Base-by-base conservation (phyloP, 1,284 basidiomycete species). In the Naganishia sp. region DNA sequence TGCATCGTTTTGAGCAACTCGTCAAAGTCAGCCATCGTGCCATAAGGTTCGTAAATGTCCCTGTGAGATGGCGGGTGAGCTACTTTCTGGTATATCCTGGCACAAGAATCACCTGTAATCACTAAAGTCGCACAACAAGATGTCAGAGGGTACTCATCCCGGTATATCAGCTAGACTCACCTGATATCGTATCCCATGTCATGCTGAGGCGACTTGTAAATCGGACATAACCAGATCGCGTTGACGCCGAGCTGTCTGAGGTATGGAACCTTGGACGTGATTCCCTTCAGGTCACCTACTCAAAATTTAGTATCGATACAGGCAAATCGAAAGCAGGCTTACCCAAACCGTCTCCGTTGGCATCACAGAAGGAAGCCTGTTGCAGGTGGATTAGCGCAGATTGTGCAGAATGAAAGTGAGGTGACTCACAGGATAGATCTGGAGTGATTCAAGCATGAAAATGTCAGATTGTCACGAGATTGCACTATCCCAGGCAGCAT, bases 211-310 rank as follows among this genome's bases (percentile, higher is more conserved):
- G 70, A 72, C 50, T 72, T 65, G 66, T 74, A 77, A 56, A 75
- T 75, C 1, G 75, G 75, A 18, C 71, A 76, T 6, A 76, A 70
- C 75, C 82, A 83, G 65, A 83, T 74, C 25, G 78, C 76, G 67
- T 82, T 80, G 45, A 81, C 77, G 1, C 82, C 82, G 9, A 83
- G 77, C 18, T 71, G 70, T 52, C 77, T 73, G 55, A 83, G 72
- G 69, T 83, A 82, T 60, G 78, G 76, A 9, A 84, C 72, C 52
- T 79, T 79, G 18, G 70, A 67, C 56, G 75, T 73, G 67, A 84
- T 80, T 25, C 82, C 81, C 10, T 72, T 72, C n/a, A 83, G 68
- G 52, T 82, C 82, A 35, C 82, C 82, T 66, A 6, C 9, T 31
- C 18, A 11, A 32, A 53, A 6, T 15, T 53, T 17, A 54, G 52